Evolutionary conservation across 495 filamentous ascomycete genomes (phyloP).

Genomic region (Sabuloglossum arenarium): DNA sequence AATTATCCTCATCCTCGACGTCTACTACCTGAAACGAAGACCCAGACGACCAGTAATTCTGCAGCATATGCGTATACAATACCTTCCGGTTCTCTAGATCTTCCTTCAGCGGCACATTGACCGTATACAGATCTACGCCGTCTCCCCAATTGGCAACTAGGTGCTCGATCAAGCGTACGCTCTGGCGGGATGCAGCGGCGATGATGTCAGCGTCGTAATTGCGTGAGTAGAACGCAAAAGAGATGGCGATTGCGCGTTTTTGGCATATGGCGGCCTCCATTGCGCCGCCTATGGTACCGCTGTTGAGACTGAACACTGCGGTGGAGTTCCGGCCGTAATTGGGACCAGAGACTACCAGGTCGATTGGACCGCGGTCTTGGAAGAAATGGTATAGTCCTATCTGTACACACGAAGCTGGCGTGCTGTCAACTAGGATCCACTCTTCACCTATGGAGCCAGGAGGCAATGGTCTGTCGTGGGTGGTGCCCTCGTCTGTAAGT

Average conservation of each 20-base stretch:
- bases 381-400: slow-evolving; percentile 82
- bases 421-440: slow-evolving; percentile 83
- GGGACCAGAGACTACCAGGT: slow-evolving; percentile 74
- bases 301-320: slow-evolving; percentile 72
- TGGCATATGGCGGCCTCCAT: slow-evolving; percentile 81
- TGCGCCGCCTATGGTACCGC: slow-evolving; percentile 76
- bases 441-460: slow-evolving; percentile 42
- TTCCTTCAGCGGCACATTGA: slow-evolving; percentile 69
- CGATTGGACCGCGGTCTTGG: slow-evolving; percentile 51
- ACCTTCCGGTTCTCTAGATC: slow-evolving; percentile 45
- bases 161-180: slow-evolving; percentile 56
- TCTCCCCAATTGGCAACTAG: slow-evolving; percentile 51
- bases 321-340: slow-evolving; percentile 94
- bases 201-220: slow-evolving; percentile 67
- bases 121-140: slow-evolving; percentile 59
- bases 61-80: slow-evolving; percentile 60
- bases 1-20: slow-evolving; percentile 34
- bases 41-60: slow-evolving; percentile 70
- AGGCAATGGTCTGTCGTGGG: slow-evolving; percentile 31
- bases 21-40: slow-evolving; percentile 66
- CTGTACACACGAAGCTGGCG: slow-evolving; percentile 72
- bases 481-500: slow-evolving; percentile 45
- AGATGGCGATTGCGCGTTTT: slow-evolving; percentile 57
- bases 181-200: slow-evolving; percentile 43
- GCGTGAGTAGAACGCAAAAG: slow-evolving; percentile 67